Evolutionary conservation across 768 basidiomycete species (phyloP).

Genomic region (Scleroderma citrinum): DNA sequence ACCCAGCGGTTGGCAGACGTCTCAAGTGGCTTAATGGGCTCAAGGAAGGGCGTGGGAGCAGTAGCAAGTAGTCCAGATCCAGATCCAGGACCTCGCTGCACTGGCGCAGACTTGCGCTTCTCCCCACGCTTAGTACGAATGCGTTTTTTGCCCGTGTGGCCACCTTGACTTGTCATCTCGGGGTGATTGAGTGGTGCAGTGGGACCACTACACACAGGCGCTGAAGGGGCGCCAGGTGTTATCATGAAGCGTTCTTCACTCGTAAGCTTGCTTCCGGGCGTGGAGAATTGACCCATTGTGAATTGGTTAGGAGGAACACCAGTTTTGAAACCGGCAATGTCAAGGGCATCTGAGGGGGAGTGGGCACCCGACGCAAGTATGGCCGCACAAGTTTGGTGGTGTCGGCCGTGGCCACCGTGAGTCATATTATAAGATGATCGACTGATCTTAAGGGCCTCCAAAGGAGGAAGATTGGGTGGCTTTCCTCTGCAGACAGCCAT

Average conservation of each 20-base stretch:
- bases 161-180: conserved; percentile 60
- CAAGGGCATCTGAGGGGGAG: conserved; percentile 46
- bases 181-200: conserved; percentile 47
- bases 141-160: conserved; percentile 48
- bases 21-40: conserved; percentile 75
- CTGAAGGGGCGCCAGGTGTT: conserved; percentile 41
- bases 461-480: conserved; percentile 81
- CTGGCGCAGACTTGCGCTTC: conserved; percentile 43
- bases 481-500: conserved; percentile 93
- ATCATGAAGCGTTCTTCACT: conserved; percentile 64
- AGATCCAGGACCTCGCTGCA: conserved; percentile 25
- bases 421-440: conserved; percentile 43
- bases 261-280: conserved; percentile 48
- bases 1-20: conserved; percentile 83
- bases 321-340: conserved; percentile 33
- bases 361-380: conserved; percentile 38
- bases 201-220: conserved; percentile 50
- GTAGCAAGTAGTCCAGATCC: conserved; percentile 27
- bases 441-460: conserved; percentile 89
- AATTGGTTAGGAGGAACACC: conserved; percentile 25
- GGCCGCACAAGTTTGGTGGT: conserved; percentile 40
- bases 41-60: conserved; percentile 33
- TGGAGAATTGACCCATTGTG: conserved; percentile 64
- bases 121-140: conserved; percentile 82
- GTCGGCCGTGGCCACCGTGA: conserved; percentile 62